These are phyloP conservation scores for Neonectria punicea DNA, from an alignment of 2,329 filamentous ascomycete species.

Conservation along the genomic window DNA sequence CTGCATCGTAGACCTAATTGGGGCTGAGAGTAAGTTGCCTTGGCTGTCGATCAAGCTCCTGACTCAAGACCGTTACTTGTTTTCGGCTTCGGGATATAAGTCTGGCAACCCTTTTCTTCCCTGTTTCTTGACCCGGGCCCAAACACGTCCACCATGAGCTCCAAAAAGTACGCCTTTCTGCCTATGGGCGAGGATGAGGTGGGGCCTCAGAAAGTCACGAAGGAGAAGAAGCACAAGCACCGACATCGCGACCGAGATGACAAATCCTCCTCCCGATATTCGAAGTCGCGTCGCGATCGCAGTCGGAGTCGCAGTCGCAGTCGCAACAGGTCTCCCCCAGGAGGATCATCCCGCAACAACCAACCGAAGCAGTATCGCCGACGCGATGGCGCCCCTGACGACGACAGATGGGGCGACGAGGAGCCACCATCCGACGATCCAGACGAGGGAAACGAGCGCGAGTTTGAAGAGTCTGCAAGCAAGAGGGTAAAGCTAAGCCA, in stretches of 20 bases:
- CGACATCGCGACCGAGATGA: conserved; percentile 53
- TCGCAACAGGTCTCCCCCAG: conserved; percentile 48
- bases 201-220: conserved; percentile 63
- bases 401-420: conserved; percentile 86
- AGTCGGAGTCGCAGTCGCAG: conserved; percentile 32
- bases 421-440: conserved; percentile 61
- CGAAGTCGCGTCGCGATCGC: conserved; percentile 43
- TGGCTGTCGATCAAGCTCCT: conserved; percentile 5
- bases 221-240: conserved; percentile 58
- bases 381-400: conserved; percentile 60
- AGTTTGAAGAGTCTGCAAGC: conserved; percentile 74
- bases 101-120: background rate
- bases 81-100: background rate
- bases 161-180: conserved; percentile 73
- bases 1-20: conserved; percentile 11
- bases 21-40: conserved; percentile 17
- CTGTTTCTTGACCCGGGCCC: background rate
- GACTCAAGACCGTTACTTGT: conserved; percentile 1
- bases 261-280: conserved; percentile 40
- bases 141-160: conserved; percentile 52
- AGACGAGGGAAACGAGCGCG: conserved; percentile 61
- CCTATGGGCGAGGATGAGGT: conserved; percentile 74
- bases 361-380: conserved; percentile 56
- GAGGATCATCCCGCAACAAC: conserved; percentile 39
- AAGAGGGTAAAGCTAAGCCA: conserved; percentile 76